Base-by-base conservation (phyloP, 495 filamentous ascomycete species). In the Penicillium antarcticum region DNA sequence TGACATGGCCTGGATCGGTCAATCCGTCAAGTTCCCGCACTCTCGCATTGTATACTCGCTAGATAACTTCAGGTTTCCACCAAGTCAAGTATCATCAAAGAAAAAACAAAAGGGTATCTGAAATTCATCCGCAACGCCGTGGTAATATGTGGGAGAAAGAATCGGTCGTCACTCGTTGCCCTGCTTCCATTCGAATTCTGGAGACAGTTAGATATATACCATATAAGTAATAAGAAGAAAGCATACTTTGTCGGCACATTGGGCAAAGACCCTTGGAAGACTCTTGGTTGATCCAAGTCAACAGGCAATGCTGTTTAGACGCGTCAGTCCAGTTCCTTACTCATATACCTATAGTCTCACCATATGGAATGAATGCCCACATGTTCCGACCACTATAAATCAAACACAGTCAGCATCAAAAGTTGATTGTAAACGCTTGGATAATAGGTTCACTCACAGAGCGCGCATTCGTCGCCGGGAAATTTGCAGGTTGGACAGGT, bases 401-500 rank as follows among this genome's bases (percentile, higher is more conserved):
- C 10, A 35, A 21, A 26, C 21, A 48, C 38, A 23, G 17, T 49
- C 32, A 48, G 43, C 24, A 29, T 33, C 16, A 1, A 32, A 12
- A 23, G 39, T 31, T 19, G 21, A 29, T 24, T 16, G 10, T 24
- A n/a, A 12, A 23, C 14, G 6, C 24, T 9, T 31, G 47, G 17
- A 45, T 38, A 48, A 33, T 51, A 26, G 41, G 11, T 3, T 33
- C 18, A 76, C 89, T 69, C 74, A 97, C 94, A 70, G 41, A 99
- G 75, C 19, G 87, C 83, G 72, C 94, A 99, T 61, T 97, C 92
- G 62, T 99, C 94, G 19, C 94, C 94, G 14, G 94, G 94, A 65
- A 88, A 97, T 79, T 95, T 95, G 84, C 94, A 99, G 45, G 91
- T 92, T 18, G 92, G 91, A 72, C 94, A 99, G 10, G 94, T 97